These are phyloP conservation scores for Trichoderma gamsii DNA, from an alignment of 495 filamentous ascomycete species.

Conservation along the genomic window DNA sequence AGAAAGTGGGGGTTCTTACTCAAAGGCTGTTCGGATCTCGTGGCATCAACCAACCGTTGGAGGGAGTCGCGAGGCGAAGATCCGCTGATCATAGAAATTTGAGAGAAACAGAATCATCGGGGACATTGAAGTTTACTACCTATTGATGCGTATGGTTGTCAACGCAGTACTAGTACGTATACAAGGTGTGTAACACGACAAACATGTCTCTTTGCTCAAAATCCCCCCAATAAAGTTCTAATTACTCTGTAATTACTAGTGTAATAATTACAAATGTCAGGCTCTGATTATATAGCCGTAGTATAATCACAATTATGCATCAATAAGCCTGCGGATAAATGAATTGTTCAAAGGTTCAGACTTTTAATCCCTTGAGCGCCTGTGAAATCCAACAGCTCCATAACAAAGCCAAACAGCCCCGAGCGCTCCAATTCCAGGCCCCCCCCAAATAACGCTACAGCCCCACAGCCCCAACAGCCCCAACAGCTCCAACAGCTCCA, in stretches of 20 bases:
- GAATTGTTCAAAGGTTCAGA: too few relatives aligned
- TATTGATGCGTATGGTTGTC: too few relatives aligned
- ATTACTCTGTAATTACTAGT: too few relatives aligned
- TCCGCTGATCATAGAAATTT: conserved; percentile 40
- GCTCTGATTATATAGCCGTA: too few relatives aligned
- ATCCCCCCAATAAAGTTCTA: too few relatives aligned
- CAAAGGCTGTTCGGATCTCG: conserved; percentile 42
- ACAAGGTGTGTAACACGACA: too few relatives aligned
- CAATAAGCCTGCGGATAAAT: too few relatives aligned
- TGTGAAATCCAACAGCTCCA: neutral
- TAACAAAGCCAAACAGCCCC: neutral
- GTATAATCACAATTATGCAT: too few relatives aligned
- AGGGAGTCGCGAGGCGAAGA: conserved; percentile 43
- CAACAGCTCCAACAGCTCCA: neutral
- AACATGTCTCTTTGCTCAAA: too few relatives aligned
- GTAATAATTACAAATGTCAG: too few relatives aligned
- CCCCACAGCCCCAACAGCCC: neutral
- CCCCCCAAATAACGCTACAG: neutral
- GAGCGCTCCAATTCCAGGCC: neutral
- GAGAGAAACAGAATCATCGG: neutral
- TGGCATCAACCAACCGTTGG: conserved; percentile 47
- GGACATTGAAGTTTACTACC: neutral
- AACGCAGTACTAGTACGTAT: too few relatives aligned
- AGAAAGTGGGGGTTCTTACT: conserved; percentile 48
- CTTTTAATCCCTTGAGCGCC: too few relatives aligned